Evolutionary conservation across 768 basidiomycete species (phyloP), one percentile per base, ranked within the genome.

Genomic region (Amanita molliuscula): DNA sequence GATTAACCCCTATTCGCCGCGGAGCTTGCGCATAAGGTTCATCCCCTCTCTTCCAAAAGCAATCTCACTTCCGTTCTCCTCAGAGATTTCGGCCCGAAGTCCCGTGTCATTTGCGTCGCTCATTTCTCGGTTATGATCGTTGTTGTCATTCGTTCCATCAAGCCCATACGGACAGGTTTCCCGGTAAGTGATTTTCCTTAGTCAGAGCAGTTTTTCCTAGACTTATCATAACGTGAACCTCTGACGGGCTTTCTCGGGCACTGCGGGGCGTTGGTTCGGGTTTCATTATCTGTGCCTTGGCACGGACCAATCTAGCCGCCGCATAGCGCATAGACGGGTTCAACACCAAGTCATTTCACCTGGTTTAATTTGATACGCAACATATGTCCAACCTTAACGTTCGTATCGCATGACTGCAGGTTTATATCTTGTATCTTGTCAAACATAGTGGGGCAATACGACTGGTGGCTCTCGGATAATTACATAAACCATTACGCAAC

Each of bases 11-110:
- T 34, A 34, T 42, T 40, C 20, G 31, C 49, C 49, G 49, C 49
- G 49, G 49, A 43, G 40, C 40, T 43, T 38, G 18, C 21, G 15
- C 31, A 46, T 36, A 34, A 47, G 23, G 31, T 47, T 47, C 45
- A 25, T 21, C 29, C 29, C 33, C 45, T 47, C 26, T 46, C 45
- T 21, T 34, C 45, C 47, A 37, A 48, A 38, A 36, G 36, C 35
- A 37, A 34, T 9, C 29, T 6, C 44, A 41, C 38, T 34, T 42
- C 48, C 29, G 25, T 43, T 42, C 38, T 43, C n/a, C 18, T 28
- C 48, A 11, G n/a, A 7, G 8, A 9, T 2, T 25, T 31, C 49
- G 49, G 49, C 20, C 49, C 49, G 49, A 50, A 16, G 38, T 44
- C 18, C 49, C 41, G 49, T 43, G n/a, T 13, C 18, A 18, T 41